phyloP scores from a whole-genome alignment of 352 stramenopile species.

The Pelagophyceae sp. region DNA sequence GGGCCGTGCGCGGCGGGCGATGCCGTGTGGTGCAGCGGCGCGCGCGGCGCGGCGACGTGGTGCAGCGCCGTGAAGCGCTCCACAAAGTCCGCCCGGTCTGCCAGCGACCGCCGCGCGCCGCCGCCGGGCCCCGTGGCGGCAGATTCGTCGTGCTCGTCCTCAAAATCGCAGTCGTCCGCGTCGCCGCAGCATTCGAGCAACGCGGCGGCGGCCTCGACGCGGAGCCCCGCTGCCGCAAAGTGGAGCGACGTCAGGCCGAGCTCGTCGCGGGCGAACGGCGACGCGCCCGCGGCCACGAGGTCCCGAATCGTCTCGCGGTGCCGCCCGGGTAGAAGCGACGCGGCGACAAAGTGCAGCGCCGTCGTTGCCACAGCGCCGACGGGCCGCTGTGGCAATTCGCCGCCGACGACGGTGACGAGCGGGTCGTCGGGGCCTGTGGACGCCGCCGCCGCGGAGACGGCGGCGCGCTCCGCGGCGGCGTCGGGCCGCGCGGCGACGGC shows the following conservation, averaged over 20 bases:
- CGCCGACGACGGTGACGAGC: neutral
- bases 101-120: too few species aligned
- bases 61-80: slow-evolving; percentile 7
- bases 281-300: neutral
- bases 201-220: neutral
- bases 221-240: neutral
- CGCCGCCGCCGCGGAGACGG: neutral
- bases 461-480: too few species aligned
- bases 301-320: neutral
- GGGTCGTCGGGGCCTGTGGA: neutral
- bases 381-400: neutral
- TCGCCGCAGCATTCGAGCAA: neutral
- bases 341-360: neutral
- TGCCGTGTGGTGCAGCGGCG: neutral
- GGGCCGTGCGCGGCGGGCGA: too few species aligned
- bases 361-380: neutral
- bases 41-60: neutral
- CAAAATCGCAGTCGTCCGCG: neutral
- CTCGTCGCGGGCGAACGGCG: neutral
- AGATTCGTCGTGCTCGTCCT: too few species aligned
- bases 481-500: neutral
- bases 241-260: slow-evolving; percentile 10
- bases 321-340: neutral
- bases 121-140: too few species aligned
- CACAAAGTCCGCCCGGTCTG: neutral